phyloP scores from a whole-genome alignment of 2,329 filamentous ascomycete species.

The Colletotrichum navitas region DNA sequence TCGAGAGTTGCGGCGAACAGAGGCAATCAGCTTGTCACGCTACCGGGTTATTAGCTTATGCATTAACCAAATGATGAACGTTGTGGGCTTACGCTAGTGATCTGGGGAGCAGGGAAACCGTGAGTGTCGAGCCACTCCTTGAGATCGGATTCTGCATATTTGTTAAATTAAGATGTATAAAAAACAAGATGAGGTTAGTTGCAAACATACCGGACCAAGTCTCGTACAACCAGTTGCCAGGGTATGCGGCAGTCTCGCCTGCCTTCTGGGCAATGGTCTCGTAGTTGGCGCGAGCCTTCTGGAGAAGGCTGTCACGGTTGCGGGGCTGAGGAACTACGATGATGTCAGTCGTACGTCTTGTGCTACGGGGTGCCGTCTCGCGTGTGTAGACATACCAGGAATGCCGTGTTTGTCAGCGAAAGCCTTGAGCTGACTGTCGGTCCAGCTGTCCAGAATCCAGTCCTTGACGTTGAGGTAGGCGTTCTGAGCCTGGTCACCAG shows the following conservation, averaged over 20 bases:
- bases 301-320: slow-evolving; percentile 84
- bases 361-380: not conserved
- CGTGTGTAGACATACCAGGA: slow-evolving; percentile 64
- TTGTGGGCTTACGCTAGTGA: slow-evolving; percentile 64
- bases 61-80: too few species aligned
- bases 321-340: slow-evolving; percentile 81
- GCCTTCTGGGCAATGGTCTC: slow-evolving; percentile 79
- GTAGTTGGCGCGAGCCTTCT: slow-evolving; percentile 84
- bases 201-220: slow-evolving; percentile 74
- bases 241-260: slow-evolving; percentile 86
- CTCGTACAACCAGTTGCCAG: slow-evolving; percentile 93
- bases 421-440: slow-evolving; percentile 91
- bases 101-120: slow-evolving; percentile 88
- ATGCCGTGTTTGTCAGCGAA: slow-evolving; percentile 92
- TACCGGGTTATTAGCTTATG: slow-evolving; percentile 45
- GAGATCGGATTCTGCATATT: slow-evolving; percentile 78
- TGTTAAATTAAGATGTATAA: not conserved
- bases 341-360: slow-evolving; percentile 1
- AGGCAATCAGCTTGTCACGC: slow-evolving; percentile 90
- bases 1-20: slow-evolving; percentile 90
- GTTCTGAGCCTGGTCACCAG: slow-evolving; percentile 79
- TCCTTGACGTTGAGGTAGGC: slow-evolving; percentile 81
- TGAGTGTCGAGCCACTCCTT: slow-evolving; percentile 94
- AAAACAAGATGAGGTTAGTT: accelerated
- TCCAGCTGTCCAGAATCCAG: slow-evolving; percentile 97